Base-by-base conservation (phyloP, 768 basidiomycete genomes). In the Rossbeevera mucosa region DNA sequence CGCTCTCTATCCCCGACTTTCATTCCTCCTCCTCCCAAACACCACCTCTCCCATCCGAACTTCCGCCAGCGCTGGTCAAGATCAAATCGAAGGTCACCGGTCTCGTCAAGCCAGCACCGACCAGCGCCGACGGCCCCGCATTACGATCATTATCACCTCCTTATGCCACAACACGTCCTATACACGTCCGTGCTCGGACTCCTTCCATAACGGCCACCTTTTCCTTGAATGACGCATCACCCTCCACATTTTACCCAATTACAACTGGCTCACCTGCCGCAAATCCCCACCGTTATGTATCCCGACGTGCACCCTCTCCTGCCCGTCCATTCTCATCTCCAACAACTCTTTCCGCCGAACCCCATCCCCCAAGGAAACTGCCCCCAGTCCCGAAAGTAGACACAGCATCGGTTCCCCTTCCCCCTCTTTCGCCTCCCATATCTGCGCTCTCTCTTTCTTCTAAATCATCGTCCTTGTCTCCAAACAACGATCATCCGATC, bases 401-500 rank as follows among this genome's bases (percentile, higher is more conserved):
- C 56, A 80, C 83, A 8, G 60, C 74, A 14, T 69, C 73, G 1
- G 76, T 84, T 52, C 83, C 84, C n/a, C 67, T 84, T 4, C 82
- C 85, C 3, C 80, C 85, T 2, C 74, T 82, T 54, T 90, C 88
- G 2, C 88, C 88, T 13, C 83, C 88, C 1, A 72, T 76, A 25
- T 91, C 88, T 20, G 74, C 83, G 0, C 57, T 90, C 14, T 91
- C 88, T 1, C 79, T 84, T 59, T 90, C 88, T n/a, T 89, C 88
- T 4, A 80, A 72, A n/a, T 89, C 86, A 2, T 86, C 85, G 0
- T 80, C 83, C 1, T 55, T 70, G 12, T 77, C 77, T 1, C 64
- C 62, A 16, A 62, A 68, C 31, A 64, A 60, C 13, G 74, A 73
- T 26, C 64, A 31, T 69, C 75, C 50, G 71, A 69, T 57, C 7